Base-by-base conservation (phyloP, 306 rosid genomes). In the Lotus japonicus region DNA sequence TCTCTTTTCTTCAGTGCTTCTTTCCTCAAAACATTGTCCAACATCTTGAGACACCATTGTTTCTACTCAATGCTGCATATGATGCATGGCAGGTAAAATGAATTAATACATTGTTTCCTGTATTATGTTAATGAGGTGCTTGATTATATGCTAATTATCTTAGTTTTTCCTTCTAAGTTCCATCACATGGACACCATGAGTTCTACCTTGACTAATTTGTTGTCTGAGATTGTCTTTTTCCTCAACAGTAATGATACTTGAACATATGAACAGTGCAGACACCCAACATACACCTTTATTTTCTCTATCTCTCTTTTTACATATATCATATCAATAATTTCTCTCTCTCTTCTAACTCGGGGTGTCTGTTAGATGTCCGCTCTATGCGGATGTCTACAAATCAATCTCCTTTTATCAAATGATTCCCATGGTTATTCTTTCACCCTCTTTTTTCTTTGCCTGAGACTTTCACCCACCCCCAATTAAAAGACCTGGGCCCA, bases 81-180 rank as follows among this genome's bases (percentile, higher is more conserved):
- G 98, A 92, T 82, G 81, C 86, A n/a, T 92, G 96, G 98, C 96
- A 92, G 96, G 98, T 92, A 85, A 75, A 13, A n/a, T 53, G 12
- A 42, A 19, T 42, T 28, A 43, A 18, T 16, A 5, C 13, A 9
- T 8, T 14, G 11, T 52, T 46, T 17, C 14, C 31, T 9, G 4
- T 49, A 42, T 21, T 14, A 52, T 48, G 33, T 66, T 60, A 7
- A 60, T 42, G 31, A 68, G 39, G n/a, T 49, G 11, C 43, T 43
- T 16, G 42, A 21, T 67, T 67, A 49, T 59, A 50, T 48, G n/a
- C 15, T 28, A 33, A 38, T 39, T 42, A 31, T 33, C 58, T 70
- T 70, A 35, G 36, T 21, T 33, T 59, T 16, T 70, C 31, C 50
- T 58, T 50, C 8, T 5, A 44, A 17, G 49, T 48, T 18, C 13